phyloP scores from a whole-genome alignment of 805 yeast species.

The Allodekkera sacchari region DNA sequence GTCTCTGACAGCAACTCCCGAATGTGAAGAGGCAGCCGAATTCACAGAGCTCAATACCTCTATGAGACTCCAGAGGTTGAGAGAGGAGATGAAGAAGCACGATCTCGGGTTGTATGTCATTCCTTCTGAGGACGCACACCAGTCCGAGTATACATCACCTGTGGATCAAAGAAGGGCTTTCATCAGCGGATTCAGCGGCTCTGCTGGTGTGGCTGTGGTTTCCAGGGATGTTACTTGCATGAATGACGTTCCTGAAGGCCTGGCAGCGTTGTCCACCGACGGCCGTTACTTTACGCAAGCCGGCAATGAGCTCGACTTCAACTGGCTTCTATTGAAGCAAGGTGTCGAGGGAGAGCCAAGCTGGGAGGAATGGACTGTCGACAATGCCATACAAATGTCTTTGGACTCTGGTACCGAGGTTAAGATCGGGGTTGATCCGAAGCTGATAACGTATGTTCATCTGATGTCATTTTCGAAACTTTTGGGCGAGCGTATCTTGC shows the following conservation, averaged over 20 bases:
- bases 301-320: conserved; percentile 47
- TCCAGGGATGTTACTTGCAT: conserved; percentile 45
- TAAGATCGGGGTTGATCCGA: conserved; percentile 40
- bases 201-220: conserved; percentile 53
- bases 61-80: conserved; percentile 48
- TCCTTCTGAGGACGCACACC: conserved; percentile 59
- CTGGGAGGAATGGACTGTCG: conserved; percentile 54
- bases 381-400: conserved; percentile 40
- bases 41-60: conserved; percentile 47
- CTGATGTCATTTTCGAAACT: conserved; percentile 25
- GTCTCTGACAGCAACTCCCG: conserved; percentile 14
- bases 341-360: conserved; percentile 40
- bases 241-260: conserved; percentile 46
- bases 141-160: conserved; percentile 49
- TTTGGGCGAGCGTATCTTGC: conserved; percentile 22
- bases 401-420: conserved; percentile 33
- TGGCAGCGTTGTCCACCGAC: conserved; percentile 50
- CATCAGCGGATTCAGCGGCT: conserved; percentile 52
- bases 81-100: conserved; percentile 54
- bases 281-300: conserved; percentile 58
- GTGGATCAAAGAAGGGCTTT: conserved; percentile 49
- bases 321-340: conserved; percentile 49
- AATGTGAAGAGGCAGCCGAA: conserved; percentile 5
- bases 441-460: conserved; percentile 31
- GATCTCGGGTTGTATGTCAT: conserved; percentile 57